Evolutionary conservation across 2,329 filamentous ascomycete species (phyloP).

Genomic region (Neonectria neomacrospora): DNA sequence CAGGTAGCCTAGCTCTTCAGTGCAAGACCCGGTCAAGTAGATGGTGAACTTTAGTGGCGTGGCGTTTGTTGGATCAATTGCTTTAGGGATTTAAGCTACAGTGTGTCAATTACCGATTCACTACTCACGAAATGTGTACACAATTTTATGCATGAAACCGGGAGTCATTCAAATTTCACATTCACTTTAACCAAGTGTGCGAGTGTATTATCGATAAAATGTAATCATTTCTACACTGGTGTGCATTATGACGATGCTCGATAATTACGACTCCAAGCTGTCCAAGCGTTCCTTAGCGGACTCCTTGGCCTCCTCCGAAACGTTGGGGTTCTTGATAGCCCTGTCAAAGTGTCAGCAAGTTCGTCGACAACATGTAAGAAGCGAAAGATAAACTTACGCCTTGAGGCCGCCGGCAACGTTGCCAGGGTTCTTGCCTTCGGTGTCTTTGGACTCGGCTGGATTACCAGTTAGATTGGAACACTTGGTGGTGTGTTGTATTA

Average conservation of each 20-base stretch:
- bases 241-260: background rate
- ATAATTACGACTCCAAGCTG: constrained; percentile 22
- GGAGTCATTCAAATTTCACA: background rate
- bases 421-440: constrained; percentile 61
- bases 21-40: background rate
- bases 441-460: constrained; percentile 47
- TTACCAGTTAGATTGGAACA: background rate
- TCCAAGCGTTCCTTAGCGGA: constrained; percentile 63
- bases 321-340: constrained; percentile 66
- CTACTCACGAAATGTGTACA: constrained; percentile 2
- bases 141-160: background rate
- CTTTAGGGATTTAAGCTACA: constrained; percentile 7
- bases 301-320: constrained; percentile 66
- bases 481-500: too few relatives aligned
- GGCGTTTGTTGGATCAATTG: constrained; percentile 35
- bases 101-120: background rate
- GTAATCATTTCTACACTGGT: background rate
- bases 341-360: constrained; percentile 44
- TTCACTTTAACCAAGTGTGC: background rate
- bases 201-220: too few relatives aligned
- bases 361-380: too few relatives aligned
- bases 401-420: constrained; percentile 65
- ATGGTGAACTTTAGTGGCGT: constrained; percentile 25
- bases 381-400: constrained; percentile 53
- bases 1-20: background rate